A percentile compares a stretch with the other conserved stretches of the same genome.
Conservation (phyloP, 2,329 filamentous ascomycete genomes). For the Xylariaceae sp. region DNA sequence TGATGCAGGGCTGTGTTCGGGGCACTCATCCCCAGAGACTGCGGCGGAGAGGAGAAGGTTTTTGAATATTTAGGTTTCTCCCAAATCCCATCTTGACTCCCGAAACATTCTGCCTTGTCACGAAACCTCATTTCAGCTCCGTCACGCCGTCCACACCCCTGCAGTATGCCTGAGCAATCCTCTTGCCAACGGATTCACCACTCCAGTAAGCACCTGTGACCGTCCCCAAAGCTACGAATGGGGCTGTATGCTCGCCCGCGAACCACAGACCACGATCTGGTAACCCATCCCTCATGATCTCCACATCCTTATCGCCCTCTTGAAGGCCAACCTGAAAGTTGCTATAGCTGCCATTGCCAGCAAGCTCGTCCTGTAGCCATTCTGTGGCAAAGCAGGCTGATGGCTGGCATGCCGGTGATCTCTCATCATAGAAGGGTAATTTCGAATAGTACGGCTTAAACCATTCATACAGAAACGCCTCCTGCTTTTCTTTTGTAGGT, state of each 20-base stretch:
- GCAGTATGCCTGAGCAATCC: conserved; percentile 55
- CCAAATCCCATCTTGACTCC: too few species aligned
- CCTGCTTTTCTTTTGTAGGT: conserved; percentile 40
- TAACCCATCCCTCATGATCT: conserved; percentile 56
- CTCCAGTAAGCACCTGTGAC: conserved; percentile 91
- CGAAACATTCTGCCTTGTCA: not conserved
- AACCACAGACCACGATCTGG: conserved; percentile 73
- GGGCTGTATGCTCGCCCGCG: conserved; percentile 85
- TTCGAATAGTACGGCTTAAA: conserved; percentile 75
- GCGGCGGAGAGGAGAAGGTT: too few species aligned
- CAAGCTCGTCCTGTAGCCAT: conserved; percentile 75
- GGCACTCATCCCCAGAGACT: not conserved
- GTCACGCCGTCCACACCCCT: conserved; percentile 14
- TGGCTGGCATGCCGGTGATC: conserved; percentile 56
- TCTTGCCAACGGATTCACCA: conserved; percentile 70
- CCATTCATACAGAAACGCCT: conserved; percentile 56
- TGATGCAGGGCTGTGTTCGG: too few species aligned
- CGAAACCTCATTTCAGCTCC: conserved; percentile 4
- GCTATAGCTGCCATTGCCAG: conserved; percentile 76
- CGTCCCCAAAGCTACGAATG: conserved; percentile 84
- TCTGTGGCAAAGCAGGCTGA: conserved; percentile 62
- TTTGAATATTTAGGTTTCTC: too few species aligned
- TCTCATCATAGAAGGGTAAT: conserved; percentile 61
- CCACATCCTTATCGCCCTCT: conserved; percentile 68
- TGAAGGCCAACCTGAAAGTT: conserved; percentile 78